Conservation (phyloP, 306 rosid genomes). For the Mimosa pudica region DNA sequence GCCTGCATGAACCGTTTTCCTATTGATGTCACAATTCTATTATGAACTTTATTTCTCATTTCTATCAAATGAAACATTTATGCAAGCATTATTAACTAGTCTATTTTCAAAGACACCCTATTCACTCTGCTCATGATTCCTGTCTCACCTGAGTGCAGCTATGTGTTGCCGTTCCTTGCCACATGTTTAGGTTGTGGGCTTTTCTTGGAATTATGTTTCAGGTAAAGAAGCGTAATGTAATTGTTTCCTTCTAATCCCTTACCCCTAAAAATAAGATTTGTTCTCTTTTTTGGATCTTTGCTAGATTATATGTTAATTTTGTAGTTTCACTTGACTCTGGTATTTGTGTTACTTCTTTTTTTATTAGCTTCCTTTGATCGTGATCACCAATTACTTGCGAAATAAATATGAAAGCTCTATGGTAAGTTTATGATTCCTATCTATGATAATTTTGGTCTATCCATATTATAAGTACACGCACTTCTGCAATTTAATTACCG, state of each 20-base stretch:
- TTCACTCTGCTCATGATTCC: slow-evolving; percentile 28
- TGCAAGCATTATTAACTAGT: slow-evolving; percentile 19
- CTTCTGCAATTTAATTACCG: background rate
- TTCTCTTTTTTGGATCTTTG: slow-evolving; percentile 1
- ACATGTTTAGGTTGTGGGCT: slow-evolving; percentile 94
- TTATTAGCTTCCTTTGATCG: slow-evolving; percentile 75
- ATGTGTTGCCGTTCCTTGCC: slow-evolving; percentile 96
- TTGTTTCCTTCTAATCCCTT: background rate
- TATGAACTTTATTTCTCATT: slow-evolving; percentile 5
- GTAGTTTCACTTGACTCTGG: slow-evolving; percentile 29
- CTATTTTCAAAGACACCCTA: slow-evolving; percentile 11
- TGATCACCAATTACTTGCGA: slow-evolving; percentile 82
- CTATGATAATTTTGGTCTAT: slow-evolving; percentile 16
- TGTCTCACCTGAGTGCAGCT: slow-evolving; percentile 58
- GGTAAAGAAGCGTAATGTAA: slow-evolving; percentile 46
- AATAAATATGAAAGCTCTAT: slow-evolving; percentile 75
- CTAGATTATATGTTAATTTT: slow-evolving; percentile 12
- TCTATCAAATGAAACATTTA: slow-evolving; percentile 15
- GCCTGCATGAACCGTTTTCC: slow-evolving; percentile 3
- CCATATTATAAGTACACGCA: background rate
- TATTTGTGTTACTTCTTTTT: slow-evolving; percentile 2
- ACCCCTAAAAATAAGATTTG: background rate
- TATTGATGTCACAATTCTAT: slow-evolving; percentile 6
- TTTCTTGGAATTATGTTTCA: slow-evolving; percentile 88
- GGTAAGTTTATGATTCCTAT: slow-evolving; percentile 52